These are phyloP conservation scores for Lepidium campestre DNA, from an alignment of 441 rosid genomes.

Conservation along the genomic window DNA sequence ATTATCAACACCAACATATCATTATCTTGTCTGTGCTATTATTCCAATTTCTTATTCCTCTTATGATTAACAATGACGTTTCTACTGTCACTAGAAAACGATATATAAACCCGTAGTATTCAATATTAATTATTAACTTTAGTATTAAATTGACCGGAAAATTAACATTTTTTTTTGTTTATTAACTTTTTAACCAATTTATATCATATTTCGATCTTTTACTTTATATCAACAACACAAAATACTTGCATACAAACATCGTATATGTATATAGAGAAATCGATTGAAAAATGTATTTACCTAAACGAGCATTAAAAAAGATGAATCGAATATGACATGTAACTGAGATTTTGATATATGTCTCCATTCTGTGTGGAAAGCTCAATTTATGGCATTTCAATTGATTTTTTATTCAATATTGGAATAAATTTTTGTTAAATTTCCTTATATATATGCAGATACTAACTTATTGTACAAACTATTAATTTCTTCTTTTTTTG, in stretches of 20 bases:
- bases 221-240: too few species aligned
- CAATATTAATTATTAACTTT: neutral
- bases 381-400: neutral
- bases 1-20: conserved; percentile 1
- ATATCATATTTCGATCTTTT: too few species aligned
- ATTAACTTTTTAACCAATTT: too few species aligned
- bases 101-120: neutral
- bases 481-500: too few species aligned
- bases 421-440: neutral
- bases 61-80: conserved; percentile 14
- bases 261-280: neutral
- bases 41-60: neutral
- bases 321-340: neutral
- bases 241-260: too few species aligned
- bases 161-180: too few species aligned
- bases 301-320: neutral
- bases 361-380: neutral
- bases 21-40: neutral
- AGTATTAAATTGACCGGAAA: neutral
- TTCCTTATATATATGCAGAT: neutral
- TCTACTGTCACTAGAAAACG: conserved; percentile 9
- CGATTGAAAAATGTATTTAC: neutral
- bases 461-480: too few species aligned
- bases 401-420: neutral
- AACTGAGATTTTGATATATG: neutral